Evolutionary conservation across 2,329 filamentous ascomycete species (phyloP).

Genomic region (Purpureocillium lavendulum): DNA sequence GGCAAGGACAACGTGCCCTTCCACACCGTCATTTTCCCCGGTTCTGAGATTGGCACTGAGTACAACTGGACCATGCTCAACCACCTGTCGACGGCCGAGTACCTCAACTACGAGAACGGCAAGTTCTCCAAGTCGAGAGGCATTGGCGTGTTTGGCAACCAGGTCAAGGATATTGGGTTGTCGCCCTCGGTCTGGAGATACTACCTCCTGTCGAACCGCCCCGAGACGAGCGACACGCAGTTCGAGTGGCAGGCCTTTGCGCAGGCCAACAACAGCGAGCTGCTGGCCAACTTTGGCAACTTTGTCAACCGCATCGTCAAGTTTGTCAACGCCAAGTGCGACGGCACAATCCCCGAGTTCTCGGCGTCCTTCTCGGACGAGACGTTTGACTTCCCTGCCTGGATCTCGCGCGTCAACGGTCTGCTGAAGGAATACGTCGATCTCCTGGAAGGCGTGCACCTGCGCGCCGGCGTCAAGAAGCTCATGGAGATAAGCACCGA

Average conservation of each 20-base stretch:
- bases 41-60: conserved; percentile 72
- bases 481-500: conserved; percentile 58
- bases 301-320: conserved; percentile 68
- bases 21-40: conserved; percentile 87
- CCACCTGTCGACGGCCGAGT: conserved; percentile 79
- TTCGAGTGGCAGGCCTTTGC: conserved; percentile 87
- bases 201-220: conserved; percentile 77
- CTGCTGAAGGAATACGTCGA: conserved; percentile 58
- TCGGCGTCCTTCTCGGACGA: conserved; percentile 48
- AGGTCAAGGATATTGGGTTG: conserved; percentile 78
- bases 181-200: conserved; percentile 87
- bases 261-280: conserved; percentile 77
- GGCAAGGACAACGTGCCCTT: conserved; percentile 62
- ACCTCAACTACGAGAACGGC: conserved; percentile 78
- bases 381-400: conserved; percentile 27
- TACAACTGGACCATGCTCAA: conserved; percentile 87
- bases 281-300: conserved; percentile 70
- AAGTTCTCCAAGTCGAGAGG: conserved; percentile 92
- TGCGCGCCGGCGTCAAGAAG: conserved; percentile 57
- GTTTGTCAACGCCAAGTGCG: conserved; percentile 69
- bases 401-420: conserved; percentile 35
- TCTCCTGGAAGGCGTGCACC: conserved; percentile 62
- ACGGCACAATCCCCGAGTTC: conserved; percentile 58
- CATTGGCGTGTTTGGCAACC: conserved; percentile 86
- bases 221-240: conserved; percentile 78